Evolutionary conservation across 2,329 filamentous ascomycete genomes (phyloP).

Genomic region (Elsinoe perseae): DNA sequence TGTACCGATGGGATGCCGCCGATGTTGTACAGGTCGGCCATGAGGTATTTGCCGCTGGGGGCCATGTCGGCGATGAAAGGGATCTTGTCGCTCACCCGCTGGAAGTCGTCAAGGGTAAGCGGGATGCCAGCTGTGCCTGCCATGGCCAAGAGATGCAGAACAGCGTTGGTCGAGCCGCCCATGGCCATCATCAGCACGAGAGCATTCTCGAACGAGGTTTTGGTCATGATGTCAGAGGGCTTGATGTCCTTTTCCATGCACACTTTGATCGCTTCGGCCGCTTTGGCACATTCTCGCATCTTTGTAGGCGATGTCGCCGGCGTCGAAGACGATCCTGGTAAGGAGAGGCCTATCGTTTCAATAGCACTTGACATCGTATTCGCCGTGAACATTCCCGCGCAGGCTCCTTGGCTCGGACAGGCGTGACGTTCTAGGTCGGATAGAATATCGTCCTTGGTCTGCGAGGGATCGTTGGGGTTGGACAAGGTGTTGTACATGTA

Average conservation of each 20-base stretch:
- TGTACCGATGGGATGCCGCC: constrained; percentile 80
- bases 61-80: constrained; percentile 81
- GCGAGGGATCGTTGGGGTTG: constrained; percentile 61
- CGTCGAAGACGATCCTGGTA: constrained; percentile 77
- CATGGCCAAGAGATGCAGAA: constrained; percentile 86
- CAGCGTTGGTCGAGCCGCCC: constrained; percentile 83
- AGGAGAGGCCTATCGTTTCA: constrained; percentile 75
- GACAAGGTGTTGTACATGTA: constrained; percentile 67
- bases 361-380: constrained; percentile 91
- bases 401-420: constrained; percentile 71
- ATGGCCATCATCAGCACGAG: constrained; percentile 84
- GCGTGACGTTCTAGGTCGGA: constrained; percentile 73
- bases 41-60: constrained; percentile 74
- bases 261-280: constrained; percentile 65
- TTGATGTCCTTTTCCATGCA: constrained; percentile 79
- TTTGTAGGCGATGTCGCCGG: constrained; percentile 76
- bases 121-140: constrained; percentile 73
- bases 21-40: constrained; percentile 80
- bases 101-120: constrained; percentile 73
- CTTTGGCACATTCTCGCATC: constrained; percentile 76
- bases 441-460: constrained; percentile 69
- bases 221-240: constrained; percentile 71
- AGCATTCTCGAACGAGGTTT: constrained; percentile 76
- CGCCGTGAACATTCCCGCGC: constrained; percentile 89
- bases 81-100: constrained; percentile 71